Percentiles rank a stretch among this genome's conserved stretches.
phyloP scores from a whole-genome alignment of 2,329 filamentous ascomycete genomes.

The Cryphonectria radicalis region DNA sequence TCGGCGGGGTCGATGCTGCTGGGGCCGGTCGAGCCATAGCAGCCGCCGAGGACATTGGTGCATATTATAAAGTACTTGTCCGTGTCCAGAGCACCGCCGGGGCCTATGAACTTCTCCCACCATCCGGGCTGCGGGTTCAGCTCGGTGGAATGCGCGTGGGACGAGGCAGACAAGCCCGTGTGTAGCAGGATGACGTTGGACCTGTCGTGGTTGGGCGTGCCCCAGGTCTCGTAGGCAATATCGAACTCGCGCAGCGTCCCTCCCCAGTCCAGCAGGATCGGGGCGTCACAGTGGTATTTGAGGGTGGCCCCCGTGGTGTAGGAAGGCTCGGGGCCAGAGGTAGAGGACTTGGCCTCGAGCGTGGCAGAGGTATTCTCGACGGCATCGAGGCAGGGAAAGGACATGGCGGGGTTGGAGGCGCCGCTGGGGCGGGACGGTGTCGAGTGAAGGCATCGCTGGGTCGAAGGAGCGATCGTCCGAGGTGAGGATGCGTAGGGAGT shows the following conservation, averaged over 20 bases:
- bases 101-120: slow-evolving; percentile 99
- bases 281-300: slow-evolving; percentile 72
- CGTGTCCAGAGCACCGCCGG: slow-evolving; percentile 83
- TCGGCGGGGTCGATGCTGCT: slow-evolving; percentile 86
- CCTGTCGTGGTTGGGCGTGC: slow-evolving; percentile 74
- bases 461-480: background rate
- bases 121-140: slow-evolving; percentile 87
- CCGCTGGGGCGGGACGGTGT: slow-evolving; percentile 36
- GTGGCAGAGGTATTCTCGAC: slow-evolving; percentile 77
- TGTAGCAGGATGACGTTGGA: slow-evolving; percentile 91
- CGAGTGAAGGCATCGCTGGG: slow-evolving; percentile 33
- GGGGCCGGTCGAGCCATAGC: slow-evolving; percentile 93
- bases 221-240: slow-evolving; percentile 94
- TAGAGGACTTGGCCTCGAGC: slow-evolving; percentile 67
- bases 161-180: slow-evolving; percentile 95
- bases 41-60: slow-evolving; percentile 95
- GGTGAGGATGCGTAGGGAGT: background rate
- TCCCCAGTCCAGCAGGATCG: slow-evolving; percentile 90
- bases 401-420: slow-evolving; percentile 81
- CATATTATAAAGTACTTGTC: slow-evolving; percentile 92
- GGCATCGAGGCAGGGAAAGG: slow-evolving; percentile 88
- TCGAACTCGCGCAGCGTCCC: slow-evolving; percentile 87
- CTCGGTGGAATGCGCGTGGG: slow-evolving; percentile 91
- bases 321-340: slow-evolving; percentile 85
- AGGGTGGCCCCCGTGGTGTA: slow-evolving; percentile 91